Evolutionary conservation across 2,329 filamentous ascomycete species (phyloP), one percentile per base, ranked within the genome.

Genomic region (Saccharata proteae): DNA sequence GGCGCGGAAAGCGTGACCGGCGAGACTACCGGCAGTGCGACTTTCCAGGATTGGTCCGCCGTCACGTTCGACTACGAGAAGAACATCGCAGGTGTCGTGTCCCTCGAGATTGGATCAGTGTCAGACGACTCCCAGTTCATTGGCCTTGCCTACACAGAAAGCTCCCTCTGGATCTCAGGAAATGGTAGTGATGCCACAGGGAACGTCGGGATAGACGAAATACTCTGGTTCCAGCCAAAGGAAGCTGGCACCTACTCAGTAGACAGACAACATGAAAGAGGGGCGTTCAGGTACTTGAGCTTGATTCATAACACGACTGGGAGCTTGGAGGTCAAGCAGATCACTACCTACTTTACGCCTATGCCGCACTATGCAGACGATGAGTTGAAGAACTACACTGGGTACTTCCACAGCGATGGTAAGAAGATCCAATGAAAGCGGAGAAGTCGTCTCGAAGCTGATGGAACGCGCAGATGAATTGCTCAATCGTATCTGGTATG

Each of bases 241-340:
- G n/a, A n/a, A n/a, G n/a, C n/a, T n/a, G n/a, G n/a, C n/a, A n/a
- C n/a, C n/a, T n/a, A n/a, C n/a, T n/a, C n/a, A n/a, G n/a, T n/a
- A n/a, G n/a, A n/a, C n/a, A n/a, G n/a, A n/a, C n/a, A n/a, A n/a
- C n/a, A n/a, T n/a, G n/a, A n/a, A n/a, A n/a, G n/a, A n/a, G n/a
- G n/a, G n/a, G n/a, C n/a, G n/a, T n/a, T n/a, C n/a, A n/a, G n/a
- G n/a, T n/a, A n/a, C n/a, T n/a, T n/a, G n/a, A n/a, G n/a, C n/a
- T n/a, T n/a, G n/a, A n/a, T 52, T 61, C 55, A 58, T 32, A 64
- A 65, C 34, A 51, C 54, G 3, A 62, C 52, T 6, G 60, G 55
- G 0, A 51, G 44, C 4, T 42, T 65, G 2, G 52, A 53, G 26
- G 40, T 66, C 3, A 44, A 40, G 1, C 40, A 46, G 10, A 44